Base-by-base conservation (phyloP, 192 early-diverging fungal genomes). In the Paraglomus occultum region DNA sequence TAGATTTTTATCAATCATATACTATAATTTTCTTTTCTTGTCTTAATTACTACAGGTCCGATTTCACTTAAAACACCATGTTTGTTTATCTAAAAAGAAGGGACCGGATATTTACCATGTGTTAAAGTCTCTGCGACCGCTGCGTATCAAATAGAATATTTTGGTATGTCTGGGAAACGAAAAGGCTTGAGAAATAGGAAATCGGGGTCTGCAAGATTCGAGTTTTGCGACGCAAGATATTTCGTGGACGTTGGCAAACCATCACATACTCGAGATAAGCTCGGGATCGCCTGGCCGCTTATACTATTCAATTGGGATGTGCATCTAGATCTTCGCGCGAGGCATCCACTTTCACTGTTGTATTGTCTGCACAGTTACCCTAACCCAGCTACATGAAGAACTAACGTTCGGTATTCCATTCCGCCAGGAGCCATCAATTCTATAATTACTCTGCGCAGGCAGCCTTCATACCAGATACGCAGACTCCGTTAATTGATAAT, bases 401-500 rank as follows among this genome's bases (percentile, higher is more conserved):
- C 11, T 6, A 70, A 71, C 97, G 94, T 70, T 90, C 90, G 98
- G 83, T 88, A 91, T 75, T 97, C 94, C 92, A 95, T 97, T 60
- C 95, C 94, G 73, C 94, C 94, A 38, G 93, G 93, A 10, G 96
- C 84, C 88, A 74, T 72, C 92, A 87, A 31, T 17, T 94, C 96
- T 31, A 89, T 78, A 78, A 88, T 82, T 84, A 72, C 82, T 84
- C 78, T 95, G 93, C 8, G 94, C 77, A 44, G 95, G 95, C 86
- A 6, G 96, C 90, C 84, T 99, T 99, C 90, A 97, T 87, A n/a
- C 95, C 97, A 1, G 94, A 95, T 9, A 95, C 94, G 79, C 97
- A 99, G 15, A 99, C 97, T 77, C 98, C 98, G 84, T 99, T 99
- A 81, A 99, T 90, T 59, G 97, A 96, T 4, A 95, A 95, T 15